Base-by-base conservation (phyloP, 2,329 filamentous ascomycete species). In the Nectriaceae sp. region DNA sequence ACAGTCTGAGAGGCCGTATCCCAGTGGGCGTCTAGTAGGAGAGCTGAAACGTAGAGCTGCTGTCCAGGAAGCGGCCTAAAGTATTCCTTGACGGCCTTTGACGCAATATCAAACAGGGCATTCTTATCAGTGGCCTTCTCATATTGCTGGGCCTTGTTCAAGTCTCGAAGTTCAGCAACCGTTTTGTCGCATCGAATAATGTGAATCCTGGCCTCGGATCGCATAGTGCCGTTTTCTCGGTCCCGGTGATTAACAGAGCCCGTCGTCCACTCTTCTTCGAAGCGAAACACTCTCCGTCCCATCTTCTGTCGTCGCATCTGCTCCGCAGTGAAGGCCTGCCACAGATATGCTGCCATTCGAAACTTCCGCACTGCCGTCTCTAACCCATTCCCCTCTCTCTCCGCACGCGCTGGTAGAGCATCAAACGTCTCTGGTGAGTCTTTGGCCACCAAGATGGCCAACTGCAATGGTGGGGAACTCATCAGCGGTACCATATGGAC, bases 291-390 rank as follows among this genome's bases (percentile, higher is more conserved):
- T 48, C 93, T 84, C 49, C 93, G 82, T 10, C 92, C 91, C 57
- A 97, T 83, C 52, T 87, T 89, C 66, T 96, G 89, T 54, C 90
- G 85, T 67, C 84, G 88, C 93, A 97, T 97, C 67, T 97, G 92
- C 68, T 99, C 94, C 5, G 90, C 90, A 0, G 93, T 97, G 63
- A 96, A 97, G 6, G 92, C 90, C 67, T 99, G 94, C 92, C 94
- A 97, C 13, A 97, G 77, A 66, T 97, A 97, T 20, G 90, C 93
- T 16, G 91, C 88, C 88, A 96, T 97, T 54, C 92, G 84, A 66
- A 94, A 97, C 67, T 99, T 99, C 62, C 83, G 84, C 43, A 96
- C 79, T 0, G 94, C 94, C 6, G 83, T 84, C 11, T 92, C 86
- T 29, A 97, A 66, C 2, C 80, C 81, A 68, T 96, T 96, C 16